Percentiles rank a stretch among this genome's conserved stretches.
These are phyloP conservation scores for Laetiporus sulphureus DNA, from an alignment of 1,284 basidiomycete genomes.

Conservation along the genomic window DNA sequence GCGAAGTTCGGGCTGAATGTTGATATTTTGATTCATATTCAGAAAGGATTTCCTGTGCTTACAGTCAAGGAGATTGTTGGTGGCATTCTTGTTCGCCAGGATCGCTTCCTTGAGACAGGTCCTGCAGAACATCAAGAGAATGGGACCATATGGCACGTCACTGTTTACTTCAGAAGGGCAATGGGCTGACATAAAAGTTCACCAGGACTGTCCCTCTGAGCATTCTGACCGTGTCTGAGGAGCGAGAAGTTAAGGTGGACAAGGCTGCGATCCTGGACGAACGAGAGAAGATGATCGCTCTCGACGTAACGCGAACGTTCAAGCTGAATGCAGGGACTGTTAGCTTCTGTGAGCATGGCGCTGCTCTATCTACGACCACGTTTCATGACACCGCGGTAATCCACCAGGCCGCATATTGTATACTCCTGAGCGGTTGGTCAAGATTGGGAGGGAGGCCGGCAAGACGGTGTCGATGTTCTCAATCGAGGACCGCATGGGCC, in stretches of 20 bases:
- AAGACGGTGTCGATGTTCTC: conserved; percentile 62
- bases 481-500: conserved; percentile 81
- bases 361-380: too few species aligned
- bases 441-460: conserved; percentile 77
- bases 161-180: too few species aligned
- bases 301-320: conserved; percentile 68
- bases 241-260: conserved; percentile 59
- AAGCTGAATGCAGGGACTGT: conserved; percentile 90
- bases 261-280: conserved; percentile 61
- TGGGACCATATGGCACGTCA: conserved; percentile 70
- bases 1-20: background rate
- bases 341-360: conserved; percentile 78
- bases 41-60: conserved; percentile 86
- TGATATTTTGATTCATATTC: background rate
- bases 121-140: conserved; percentile 79
- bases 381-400: too few species aligned
- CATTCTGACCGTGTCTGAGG: conserved; percentile 56
- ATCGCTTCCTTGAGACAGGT: conserved; percentile 89
- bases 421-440: conserved; percentile 71
- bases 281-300: conserved; percentile 62
- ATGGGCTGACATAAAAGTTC: too few species aligned
- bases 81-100: conserved; percentile 80
- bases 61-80: conserved; percentile 75
- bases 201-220: conserved; percentile 70
- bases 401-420: conserved; percentile 84